phyloP scores from a whole-genome alignment of 345 rosid genomes.

The Microcos paniculata region DNA sequence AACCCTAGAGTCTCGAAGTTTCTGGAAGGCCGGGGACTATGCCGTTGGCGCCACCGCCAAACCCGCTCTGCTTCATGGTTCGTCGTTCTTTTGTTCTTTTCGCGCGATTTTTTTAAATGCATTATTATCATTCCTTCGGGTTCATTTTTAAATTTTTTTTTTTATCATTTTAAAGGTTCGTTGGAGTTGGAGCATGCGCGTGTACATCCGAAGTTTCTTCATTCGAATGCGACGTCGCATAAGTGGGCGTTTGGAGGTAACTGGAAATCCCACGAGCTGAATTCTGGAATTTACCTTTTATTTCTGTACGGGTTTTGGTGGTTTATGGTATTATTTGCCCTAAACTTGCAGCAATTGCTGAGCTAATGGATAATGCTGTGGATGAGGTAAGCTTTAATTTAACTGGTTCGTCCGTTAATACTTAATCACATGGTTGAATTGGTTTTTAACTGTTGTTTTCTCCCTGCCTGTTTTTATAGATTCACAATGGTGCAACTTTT shows the following conservation, averaged over 20 bases:
- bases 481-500: conserved; percentile 80
- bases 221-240: conserved; percentile 98
- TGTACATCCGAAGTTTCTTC: conserved; percentile 93
- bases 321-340: background rate
- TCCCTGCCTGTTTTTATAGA: conserved; percentile 41
- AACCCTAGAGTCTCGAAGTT: conserved; percentile 56
- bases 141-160: background rate
- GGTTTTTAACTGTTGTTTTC: conserved; percentile 7
- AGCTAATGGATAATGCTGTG: conserved; percentile 92
- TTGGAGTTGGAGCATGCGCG: conserved; percentile 93
- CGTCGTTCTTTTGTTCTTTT: background rate
- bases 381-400: conserved; percentile 63
- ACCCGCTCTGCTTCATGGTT: conserved; percentile 28
- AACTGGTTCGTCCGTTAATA: background rate
- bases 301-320: background rate
- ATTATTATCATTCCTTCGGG: background rate
- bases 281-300: conserved; percentile 2
- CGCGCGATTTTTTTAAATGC: background rate
- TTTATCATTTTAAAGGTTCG: conserved; percentile 34
- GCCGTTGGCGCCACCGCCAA: conserved; percentile 26
- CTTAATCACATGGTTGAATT: background rate
- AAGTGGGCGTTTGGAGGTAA: conserved; percentile 99
- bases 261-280: background rate
- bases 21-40: conserved; percentile 83
- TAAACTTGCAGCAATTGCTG: conserved; percentile 82